Percentiles rank a stretch among this genome's conserved stretches.
Evolutionary conservation across 108 stramenopile genomes (phyloP).

Genomic region (Conticribra guillardii): DNA sequence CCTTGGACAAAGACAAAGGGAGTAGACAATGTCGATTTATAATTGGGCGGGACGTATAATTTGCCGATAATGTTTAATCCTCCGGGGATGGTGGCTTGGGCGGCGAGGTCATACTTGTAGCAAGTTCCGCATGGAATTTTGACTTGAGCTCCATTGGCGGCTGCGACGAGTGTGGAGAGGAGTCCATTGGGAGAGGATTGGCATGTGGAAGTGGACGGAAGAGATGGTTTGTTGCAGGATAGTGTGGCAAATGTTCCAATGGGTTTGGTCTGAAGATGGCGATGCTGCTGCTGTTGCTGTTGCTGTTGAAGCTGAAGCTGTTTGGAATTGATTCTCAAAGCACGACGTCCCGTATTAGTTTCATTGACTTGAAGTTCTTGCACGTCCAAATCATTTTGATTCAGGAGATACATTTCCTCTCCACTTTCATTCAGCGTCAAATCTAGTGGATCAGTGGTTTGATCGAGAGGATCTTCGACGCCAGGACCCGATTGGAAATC

Average conservation of each 20-base stretch:
- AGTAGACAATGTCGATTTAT: conserved; percentile 50
- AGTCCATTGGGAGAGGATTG: conserved; percentile 11
- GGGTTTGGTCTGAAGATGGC: conserved; percentile 8
- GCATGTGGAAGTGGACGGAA: conserved; percentile 11
- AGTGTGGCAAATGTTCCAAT: conserved; percentile 38
- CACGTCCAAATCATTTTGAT: background rate
- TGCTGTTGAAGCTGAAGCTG: background rate
- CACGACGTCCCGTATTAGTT: background rate
- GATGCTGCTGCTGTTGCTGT: background rate
- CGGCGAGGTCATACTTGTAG: conserved; percentile 33
- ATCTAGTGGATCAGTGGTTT: background rate
- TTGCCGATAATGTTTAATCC: conserved; percentile 65
- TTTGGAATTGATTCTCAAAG: background rate
- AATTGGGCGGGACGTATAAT: conserved; percentile 52
- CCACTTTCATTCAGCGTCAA: background rate
- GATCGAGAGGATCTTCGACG: background rate
- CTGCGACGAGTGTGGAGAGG: conserved; percentile 22
- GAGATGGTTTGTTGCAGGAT: conserved; percentile 16
- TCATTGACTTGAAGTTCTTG: background rate
- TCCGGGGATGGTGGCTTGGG: conserved; percentile 9
- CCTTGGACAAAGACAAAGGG: conserved; percentile 74
- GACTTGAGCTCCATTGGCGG: conserved; percentile 3
- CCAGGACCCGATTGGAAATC: background rate
- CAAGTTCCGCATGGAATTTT: conserved; percentile 35
- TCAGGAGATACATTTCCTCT: background rate